Evolutionary conservation across 2,329 filamentous ascomycete species (phyloP), one percentile per base, ranked within the genome.

Genomic region (Phaeomoniella chlamydospora): DNA sequence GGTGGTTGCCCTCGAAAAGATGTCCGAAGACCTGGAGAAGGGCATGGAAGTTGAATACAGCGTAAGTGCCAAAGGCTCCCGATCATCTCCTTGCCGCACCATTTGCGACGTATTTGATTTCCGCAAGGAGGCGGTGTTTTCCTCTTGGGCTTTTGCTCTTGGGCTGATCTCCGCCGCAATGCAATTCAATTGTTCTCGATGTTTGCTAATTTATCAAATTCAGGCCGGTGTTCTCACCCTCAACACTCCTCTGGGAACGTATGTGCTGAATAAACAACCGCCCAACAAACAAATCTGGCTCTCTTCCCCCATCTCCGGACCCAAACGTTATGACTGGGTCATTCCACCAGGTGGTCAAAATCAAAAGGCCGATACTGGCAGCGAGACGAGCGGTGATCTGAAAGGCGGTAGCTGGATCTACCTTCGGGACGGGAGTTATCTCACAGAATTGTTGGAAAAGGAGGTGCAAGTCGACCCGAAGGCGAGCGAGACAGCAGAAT

Each of bases 221-320:
- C 49, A 94, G 87, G 73, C 84, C 37, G 88, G 90, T 37, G 86
- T 96, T 38, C 69, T 96, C 47, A 86, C 77, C 43, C 67, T 96
- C 50, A 68, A 64, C 4, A 10, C 65, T 74, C 35, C 9, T 18
- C 31, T 41, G 29, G 86, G 87, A 42, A 88, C 75, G 18, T 98
- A 92, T 54, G 83, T 98, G 41, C 72, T 98, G 62, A 98, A 98
- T 72, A 98, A 98, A 61, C 90, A 98, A 58, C 90, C 90, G 0
- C 86, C 88, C 14, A 96, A 94, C 68, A 90, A 86, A 67, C 90
- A 79, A 55, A 94, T 98, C 53, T 98, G 90, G 90, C 74, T 96
- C 32, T 90, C 84, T 26, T 93, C 85, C 31, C 90, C 90, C 3
- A 66, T 85, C 37, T 87, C 83, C 4, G 90, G 90, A 0, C 90